Conservation (phyloP, 2,329 filamentous ascomycete genomes). For the Colletotrichum zoysiae region DNA sequence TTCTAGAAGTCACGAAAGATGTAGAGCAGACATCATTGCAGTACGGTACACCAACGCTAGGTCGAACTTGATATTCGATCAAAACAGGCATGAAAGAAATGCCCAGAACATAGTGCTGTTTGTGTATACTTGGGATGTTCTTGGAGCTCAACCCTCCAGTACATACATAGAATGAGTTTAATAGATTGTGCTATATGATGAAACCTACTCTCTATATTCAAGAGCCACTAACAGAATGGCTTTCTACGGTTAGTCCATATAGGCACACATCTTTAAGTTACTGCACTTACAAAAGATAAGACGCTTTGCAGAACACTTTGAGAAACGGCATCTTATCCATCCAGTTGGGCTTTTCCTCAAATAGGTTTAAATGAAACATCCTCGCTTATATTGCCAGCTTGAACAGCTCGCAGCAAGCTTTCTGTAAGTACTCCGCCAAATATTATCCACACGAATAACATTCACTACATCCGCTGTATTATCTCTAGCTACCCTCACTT, state of each 20-base stretch:
- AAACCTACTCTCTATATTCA: fast-evolving
- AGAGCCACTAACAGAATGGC: neutral
- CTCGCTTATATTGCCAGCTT: no score
- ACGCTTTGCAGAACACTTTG: no score
- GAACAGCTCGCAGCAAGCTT: no score
- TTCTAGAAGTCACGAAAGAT: neutral
- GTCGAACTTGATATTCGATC: neutral
- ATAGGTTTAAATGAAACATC: no score
- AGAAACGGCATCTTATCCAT: no score
- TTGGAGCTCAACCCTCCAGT: neutral
- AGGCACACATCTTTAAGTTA: neutral
- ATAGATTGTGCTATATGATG: neutral
- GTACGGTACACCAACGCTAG: no score
- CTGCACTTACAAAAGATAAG: neutral
- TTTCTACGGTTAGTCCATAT: neutral
- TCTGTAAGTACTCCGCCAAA: no score
- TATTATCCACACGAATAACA: no score
- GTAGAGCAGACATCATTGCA: neutral
- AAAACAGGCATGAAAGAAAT: neutral
- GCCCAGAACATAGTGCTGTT: neutral
- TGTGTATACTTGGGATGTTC: neutral
- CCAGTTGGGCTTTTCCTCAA: no score
- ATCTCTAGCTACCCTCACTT: no score
- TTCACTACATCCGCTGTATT: no score
- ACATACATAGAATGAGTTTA: neutral